These are phyloP conservation scores for Ogataea ganodermae DNA, from an alignment of 805 yeast genomes.

Conservation along the genomic window DNA sequence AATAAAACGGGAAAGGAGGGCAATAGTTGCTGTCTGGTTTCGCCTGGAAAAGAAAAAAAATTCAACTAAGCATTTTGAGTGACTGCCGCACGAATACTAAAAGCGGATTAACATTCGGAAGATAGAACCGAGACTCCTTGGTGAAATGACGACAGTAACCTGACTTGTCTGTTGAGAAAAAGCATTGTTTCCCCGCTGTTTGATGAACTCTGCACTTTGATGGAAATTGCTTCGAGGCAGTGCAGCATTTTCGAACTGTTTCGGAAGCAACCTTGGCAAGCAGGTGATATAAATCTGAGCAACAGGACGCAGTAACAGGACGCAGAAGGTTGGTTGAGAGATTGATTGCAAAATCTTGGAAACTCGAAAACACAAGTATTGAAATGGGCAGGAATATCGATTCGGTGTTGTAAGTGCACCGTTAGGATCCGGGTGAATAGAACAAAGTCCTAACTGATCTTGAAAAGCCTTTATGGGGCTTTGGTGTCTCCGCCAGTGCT, in stretches of 20 bases:
- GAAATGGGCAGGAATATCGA: neutral
- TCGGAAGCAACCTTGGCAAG: constrained; percentile 1
- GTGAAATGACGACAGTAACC: too few relatives aligned
- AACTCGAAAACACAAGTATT: neutral
- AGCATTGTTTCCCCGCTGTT: neutral
- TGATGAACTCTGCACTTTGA: too few relatives aligned
- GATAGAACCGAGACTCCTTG: too few relatives aligned
- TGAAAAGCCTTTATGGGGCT: constrained; percentile 21
- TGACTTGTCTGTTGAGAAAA: too few relatives aligned
- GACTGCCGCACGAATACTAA: neutral
- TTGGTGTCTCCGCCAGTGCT: constrained; percentile 15
- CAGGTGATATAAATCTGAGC: too few relatives aligned
- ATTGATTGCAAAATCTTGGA: too few relatives aligned
- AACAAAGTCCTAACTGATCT: neutral
- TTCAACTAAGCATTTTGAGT: neutral
- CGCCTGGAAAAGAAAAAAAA: too few relatives aligned
- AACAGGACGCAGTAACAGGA: too few relatives aligned
- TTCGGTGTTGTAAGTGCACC: constrained; percentile 15
- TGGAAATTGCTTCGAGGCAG: neutral
- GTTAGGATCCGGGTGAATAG: neutral
- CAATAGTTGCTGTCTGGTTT: neutral
- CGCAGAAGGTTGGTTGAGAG: too few relatives aligned
- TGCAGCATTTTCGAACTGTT: neutral
- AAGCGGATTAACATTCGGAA: too few relatives aligned
- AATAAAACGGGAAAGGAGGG: neutral